These are phyloP conservation scores for Plectosphaerella sp. DNA, from an alignment of 2,329 filamentous ascomycete genomes.

Conservation along the genomic window DNA sequence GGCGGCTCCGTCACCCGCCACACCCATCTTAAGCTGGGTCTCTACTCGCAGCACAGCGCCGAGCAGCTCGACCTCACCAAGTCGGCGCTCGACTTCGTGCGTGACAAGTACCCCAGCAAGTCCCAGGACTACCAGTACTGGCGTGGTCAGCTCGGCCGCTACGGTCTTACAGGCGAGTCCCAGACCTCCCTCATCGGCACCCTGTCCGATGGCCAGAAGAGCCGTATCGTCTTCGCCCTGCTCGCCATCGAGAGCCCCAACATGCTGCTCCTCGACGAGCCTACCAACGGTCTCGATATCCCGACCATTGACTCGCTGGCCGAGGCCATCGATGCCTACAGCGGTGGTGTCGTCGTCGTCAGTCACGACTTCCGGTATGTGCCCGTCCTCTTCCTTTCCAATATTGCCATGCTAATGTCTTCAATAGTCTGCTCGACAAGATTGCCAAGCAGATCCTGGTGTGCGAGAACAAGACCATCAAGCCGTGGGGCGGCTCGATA, in stretches of 20 bases:
- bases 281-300: slow-evolving; percentile 98
- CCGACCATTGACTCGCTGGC: slow-evolving; percentile 97
- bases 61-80: slow-evolving; percentile 98
- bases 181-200: slow-evolving; percentile 98
- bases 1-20: slow-evolving; percentile 79
- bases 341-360: slow-evolving; percentile 94
- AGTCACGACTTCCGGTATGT: slow-evolving; percentile 97
- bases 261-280: slow-evolving; percentile 97
- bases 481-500: slow-evolving; percentile 82
- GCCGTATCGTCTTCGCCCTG: slow-evolving; percentile 94
- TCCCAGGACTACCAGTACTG: slow-evolving; percentile 99
- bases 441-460: slow-evolving; percentile 99
- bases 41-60: slow-evolving; percentile 98
- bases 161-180: slow-evolving; percentile 86
- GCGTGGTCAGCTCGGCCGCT: slow-evolving; percentile 93
- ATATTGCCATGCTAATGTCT: slow-evolving; percentile 12
- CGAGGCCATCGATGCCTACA: slow-evolving; percentile 95
- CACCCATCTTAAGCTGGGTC: slow-evolving; percentile 95
- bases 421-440: slow-evolving; percentile 83
- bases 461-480: slow-evolving; percentile 95
- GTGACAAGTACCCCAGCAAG: slow-evolving; percentile 86
- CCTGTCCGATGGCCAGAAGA: slow-evolving; percentile 95
- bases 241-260: slow-evolving; percentile 94
- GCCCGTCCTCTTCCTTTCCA: not conserved
- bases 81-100: slow-evolving; percentile 94